These are phyloP conservation scores for Saccharomyces hybrid DNA, from an alignment of 1,139 yeast genomes.

Conservation along the genomic window DNA sequence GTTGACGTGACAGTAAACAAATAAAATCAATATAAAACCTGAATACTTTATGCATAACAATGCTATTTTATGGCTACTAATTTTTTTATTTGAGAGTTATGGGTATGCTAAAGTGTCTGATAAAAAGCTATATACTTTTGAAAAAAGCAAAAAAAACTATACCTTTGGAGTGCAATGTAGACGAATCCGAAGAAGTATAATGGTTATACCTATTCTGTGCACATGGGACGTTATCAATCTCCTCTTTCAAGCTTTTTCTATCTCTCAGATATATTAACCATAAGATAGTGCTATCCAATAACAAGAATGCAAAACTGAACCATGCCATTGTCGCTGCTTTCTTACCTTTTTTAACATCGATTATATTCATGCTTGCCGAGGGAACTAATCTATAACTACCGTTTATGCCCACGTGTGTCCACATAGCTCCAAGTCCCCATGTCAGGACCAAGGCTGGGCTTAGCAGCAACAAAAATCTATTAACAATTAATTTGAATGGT, in stretches of 20 bases:
- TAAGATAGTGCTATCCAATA: constrained; percentile 31
- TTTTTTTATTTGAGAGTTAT: not conserved
- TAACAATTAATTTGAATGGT: constrained; percentile 37
- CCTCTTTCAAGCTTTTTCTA: constrained; percentile 24
- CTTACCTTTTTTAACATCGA: constrained; percentile 41
- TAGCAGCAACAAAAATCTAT: constrained; percentile 34
- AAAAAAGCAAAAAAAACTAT: not conserved
- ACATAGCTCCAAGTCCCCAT: constrained; percentile 67
- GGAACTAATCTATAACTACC: constrained; percentile 41
- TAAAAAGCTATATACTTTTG: not conserved
- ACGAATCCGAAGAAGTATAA: constrained; percentile 13
- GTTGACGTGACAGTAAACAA: not conserved
- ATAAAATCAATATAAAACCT: not conserved
- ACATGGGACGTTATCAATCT: constrained; percentile 18
- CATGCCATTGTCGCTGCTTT: constrained; percentile 58
- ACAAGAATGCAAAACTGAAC: constrained; percentile 48
- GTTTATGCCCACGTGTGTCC: constrained; percentile 54
- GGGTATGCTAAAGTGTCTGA: not conserved
- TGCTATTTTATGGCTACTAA: too few relatives aligned
- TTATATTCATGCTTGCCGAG: constrained; percentile 45
- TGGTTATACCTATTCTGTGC: constrained; percentile 7
- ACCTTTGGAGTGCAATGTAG: constrained; percentile 13
- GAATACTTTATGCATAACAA: too few relatives aligned
- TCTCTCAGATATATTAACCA: constrained; percentile 30
- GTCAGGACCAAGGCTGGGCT: constrained; percentile 39